A percentile compares a stretch with the other conserved stretches of the same genome.
Evolutionary conservation across 2,329 filamentous ascomycete genomes (phyloP).

Genomic region (Aspergillus udagawae): DNA sequence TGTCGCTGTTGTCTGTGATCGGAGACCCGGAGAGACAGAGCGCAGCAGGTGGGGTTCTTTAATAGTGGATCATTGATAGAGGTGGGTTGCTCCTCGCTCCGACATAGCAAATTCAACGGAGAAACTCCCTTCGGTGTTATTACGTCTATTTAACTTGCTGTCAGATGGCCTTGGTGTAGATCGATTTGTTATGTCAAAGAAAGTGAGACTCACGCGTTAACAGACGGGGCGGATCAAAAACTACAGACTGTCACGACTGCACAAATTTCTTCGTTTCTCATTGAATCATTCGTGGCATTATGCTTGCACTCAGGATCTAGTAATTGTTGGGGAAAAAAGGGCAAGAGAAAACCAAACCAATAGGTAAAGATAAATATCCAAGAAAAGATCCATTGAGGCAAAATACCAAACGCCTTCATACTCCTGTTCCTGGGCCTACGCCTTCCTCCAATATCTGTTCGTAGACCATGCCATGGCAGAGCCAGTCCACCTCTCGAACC

Average conservation of each 20-base stretch:
- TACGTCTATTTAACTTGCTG: not conserved
- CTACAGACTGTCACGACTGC: not conserved
- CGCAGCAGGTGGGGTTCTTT: not conserved
- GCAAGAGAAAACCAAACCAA: not conserved
- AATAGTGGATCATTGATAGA: not conserved
- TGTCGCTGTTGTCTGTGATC: not conserved
- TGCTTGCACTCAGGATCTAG: not conserved
- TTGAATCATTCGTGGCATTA: not conserved
- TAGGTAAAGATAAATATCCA: not conserved
- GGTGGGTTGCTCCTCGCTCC: not conserved
- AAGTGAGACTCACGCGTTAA: not conserved
- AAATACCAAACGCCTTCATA: slow-evolving; percentile 10
- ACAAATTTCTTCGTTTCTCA: not conserved
- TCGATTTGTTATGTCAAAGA: not conserved
- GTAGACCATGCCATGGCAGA: slow-evolving; percentile 55
- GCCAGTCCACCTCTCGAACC: slow-evolving; percentile 57
- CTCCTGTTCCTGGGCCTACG: slow-evolving; percentile 5
- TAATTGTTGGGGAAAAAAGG: not conserved
- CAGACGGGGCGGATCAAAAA: not conserved
- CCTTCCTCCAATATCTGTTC: slow-evolving; percentile 45
- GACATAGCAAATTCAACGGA: not conserved
- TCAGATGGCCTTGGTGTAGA: not conserved
- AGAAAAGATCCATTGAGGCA: not conserved
- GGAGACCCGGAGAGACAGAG: not conserved
- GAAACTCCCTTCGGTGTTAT: not conserved